Conservation (phyloP, 345 rosid species). For the Mangifera indica region DNA sequence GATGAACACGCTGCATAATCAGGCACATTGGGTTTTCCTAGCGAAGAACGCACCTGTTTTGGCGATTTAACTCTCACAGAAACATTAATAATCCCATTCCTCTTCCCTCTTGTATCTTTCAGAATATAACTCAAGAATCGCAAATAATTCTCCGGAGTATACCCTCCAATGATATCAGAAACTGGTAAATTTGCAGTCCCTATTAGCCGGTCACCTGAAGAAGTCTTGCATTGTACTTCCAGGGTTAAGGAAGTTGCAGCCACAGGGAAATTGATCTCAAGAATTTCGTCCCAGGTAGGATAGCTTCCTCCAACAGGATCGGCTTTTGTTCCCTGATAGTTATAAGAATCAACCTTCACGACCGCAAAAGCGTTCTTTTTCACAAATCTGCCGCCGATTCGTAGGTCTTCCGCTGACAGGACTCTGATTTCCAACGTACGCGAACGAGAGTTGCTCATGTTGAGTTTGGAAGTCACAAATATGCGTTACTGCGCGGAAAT, state of each 20-base stretch:
- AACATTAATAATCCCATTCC: constrained; percentile 53
- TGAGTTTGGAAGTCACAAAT: not conserved
- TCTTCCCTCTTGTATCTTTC: constrained; percentile 40
- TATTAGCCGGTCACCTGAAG: constrained; percentile 30
- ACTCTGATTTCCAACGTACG: constrained; percentile 43
- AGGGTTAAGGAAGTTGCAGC: constrained; percentile 33
- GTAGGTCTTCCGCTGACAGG: constrained; percentile 56
- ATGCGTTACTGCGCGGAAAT: too few species aligned
- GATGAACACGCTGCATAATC: not conserved
- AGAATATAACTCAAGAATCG: constrained; percentile 69
- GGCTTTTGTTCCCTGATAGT: constrained; percentile 8
- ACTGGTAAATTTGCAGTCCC: constrained; percentile 49
- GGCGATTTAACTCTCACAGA: constrained; percentile 24
- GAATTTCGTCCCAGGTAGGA: constrained; percentile 55
- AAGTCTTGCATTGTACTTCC: constrained; percentile 38
- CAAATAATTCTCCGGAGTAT: constrained; percentile 39
- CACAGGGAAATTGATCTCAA: constrained; percentile 38
- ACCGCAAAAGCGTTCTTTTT: constrained; percentile 36
- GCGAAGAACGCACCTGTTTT: not conserved
- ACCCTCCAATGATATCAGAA: constrained; percentile 56
- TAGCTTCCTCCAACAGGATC: constrained; percentile 39
- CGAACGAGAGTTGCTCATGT: not conserved
- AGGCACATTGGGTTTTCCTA: too few species aligned
- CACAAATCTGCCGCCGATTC: constrained; percentile 34
- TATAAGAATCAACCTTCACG: constrained; percentile 26